Conservation (phyloP, 345 rosid genomes). For the Eucalyptus cloeziana region DNA sequence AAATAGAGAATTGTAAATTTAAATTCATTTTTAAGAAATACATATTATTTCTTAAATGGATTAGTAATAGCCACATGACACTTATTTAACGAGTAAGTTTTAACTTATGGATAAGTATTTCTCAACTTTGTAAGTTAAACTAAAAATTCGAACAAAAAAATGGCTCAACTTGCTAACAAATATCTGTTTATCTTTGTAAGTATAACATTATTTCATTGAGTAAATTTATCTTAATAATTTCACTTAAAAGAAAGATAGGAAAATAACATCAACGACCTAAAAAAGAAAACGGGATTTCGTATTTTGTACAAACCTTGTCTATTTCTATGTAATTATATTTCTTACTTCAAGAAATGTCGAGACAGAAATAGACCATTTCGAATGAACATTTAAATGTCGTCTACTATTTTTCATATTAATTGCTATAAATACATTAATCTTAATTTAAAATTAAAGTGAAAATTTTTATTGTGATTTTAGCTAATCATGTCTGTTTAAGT, state of each 20-base stretch:
- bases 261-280: background rate
- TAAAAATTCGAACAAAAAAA: no score
- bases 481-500: background rate
- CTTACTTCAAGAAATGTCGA: background rate
- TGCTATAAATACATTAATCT: background rate
- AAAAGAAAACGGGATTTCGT: background rate
- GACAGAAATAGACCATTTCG: background rate
- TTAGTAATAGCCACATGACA: background rate
- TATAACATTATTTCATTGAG: background rate
- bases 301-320: background rate
- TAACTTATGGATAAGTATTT: background rate
- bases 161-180: background rate
- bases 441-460: background rate
- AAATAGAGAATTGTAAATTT: background rate
- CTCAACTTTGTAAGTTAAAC: background rate
- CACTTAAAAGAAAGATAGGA: background rate
- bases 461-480: background rate
- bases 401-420: background rate
- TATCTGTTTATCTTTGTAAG: background rate
- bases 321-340: background rate
- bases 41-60: background rate
- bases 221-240: background rate
- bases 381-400: background rate
- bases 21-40: no score
- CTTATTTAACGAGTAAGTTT: no score